Conservation (phyloP, 257 asterid species). For the Linderniella brevidens region DNA sequence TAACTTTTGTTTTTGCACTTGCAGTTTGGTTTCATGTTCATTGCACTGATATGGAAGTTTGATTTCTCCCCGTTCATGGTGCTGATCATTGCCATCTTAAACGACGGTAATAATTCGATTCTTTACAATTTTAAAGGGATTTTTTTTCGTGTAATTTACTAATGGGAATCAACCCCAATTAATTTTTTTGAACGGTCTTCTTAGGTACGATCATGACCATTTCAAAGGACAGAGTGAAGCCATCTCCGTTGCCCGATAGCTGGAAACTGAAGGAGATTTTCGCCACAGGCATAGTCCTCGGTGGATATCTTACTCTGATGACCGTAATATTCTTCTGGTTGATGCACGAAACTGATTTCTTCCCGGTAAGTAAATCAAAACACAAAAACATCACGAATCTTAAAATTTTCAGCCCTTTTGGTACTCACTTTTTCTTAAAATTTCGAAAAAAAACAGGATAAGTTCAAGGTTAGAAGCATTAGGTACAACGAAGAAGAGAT, state of each 20-base stretch:
- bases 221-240: slow-evolving; percentile 89
- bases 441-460: slow-evolving; percentile 27
- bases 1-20: slow-evolving; percentile 8
- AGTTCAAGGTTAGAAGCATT: slow-evolving; percentile 47
- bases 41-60: slow-evolving; percentile 83
- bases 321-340: slow-evolving; percentile 88
- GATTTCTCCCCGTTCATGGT: slow-evolving; percentile 96
- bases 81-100: slow-evolving; percentile 81
- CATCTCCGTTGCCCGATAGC: slow-evolving; percentile 92
- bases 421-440: not conserved
- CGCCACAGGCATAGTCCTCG: slow-evolving; percentile 71
- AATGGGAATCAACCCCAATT: not conserved
- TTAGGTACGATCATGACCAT: slow-evolving; percentile 93
- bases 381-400: not conserved
- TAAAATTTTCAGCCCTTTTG: not conserved
- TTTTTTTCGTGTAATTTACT: not conserved
- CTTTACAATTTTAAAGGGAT: not conserved
- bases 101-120: slow-evolving; percentile 41
- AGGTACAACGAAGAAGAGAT: slow-evolving; percentile 26
- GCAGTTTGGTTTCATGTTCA: slow-evolving; percentile 87
- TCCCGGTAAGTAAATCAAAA: slow-evolving; percentile 31
- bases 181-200: not conserved
- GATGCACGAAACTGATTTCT: slow-evolving; percentile 49
- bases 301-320: slow-evolving; percentile 73
- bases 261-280: slow-evolving; percentile 86